Percentiles rank a stretch among this genome's conserved stretches.
Evolutionary conservation across 2,329 filamentous ascomycete species (phyloP).

Genomic region (Magnaporthiopsis incrustans): DNA sequence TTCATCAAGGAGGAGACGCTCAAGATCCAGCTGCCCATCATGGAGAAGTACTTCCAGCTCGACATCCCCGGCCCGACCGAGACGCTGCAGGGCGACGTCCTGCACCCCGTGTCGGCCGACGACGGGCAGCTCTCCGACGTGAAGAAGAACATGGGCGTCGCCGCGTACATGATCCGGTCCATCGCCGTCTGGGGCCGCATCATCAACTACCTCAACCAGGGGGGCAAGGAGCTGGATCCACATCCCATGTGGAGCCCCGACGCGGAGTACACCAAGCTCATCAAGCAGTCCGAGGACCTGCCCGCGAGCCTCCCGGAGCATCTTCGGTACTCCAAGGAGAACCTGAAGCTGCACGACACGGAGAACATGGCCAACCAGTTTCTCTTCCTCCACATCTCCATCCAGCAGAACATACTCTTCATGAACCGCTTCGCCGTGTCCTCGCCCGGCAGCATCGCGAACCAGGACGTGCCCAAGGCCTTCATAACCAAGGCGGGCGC

Average conservation of each 20-base stretch:
- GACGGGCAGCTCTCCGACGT: constrained; percentile 58
- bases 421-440: constrained; percentile 82
- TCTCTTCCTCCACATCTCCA: constrained; percentile 80
- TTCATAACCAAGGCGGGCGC: constrained; percentile 71
- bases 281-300: constrained; percentile 64
- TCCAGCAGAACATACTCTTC: constrained; percentile 85
- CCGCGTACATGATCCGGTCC: constrained; percentile 78
- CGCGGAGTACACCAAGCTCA: constrained; percentile 67
- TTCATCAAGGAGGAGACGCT: constrained; percentile 87
- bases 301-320: constrained; percentile 58
- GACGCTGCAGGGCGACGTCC: constrained; percentile 63
- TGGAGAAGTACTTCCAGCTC: constrained; percentile 81
- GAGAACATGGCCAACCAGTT: constrained; percentile 87
- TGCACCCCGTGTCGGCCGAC: constrained; percentile 52
- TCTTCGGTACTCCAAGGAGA: constrained; percentile 71
- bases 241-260: constrained; percentile 73
- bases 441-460: constrained; percentile 53
- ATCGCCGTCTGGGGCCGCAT: constrained; percentile 87
- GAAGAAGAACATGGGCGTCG: constrained; percentile 85
- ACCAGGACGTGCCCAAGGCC: constrained; percentile 63
- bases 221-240: constrained; percentile 70
- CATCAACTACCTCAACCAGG: constrained; percentile 83
- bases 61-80: constrained; percentile 87
- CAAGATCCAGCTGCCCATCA: constrained; percentile 82
- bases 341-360: constrained; percentile 74